Evolutionary conservation across 2,329 filamentous ascomycete species (phyloP).

Genomic region (Cladosporium cucumerinum): DNA sequence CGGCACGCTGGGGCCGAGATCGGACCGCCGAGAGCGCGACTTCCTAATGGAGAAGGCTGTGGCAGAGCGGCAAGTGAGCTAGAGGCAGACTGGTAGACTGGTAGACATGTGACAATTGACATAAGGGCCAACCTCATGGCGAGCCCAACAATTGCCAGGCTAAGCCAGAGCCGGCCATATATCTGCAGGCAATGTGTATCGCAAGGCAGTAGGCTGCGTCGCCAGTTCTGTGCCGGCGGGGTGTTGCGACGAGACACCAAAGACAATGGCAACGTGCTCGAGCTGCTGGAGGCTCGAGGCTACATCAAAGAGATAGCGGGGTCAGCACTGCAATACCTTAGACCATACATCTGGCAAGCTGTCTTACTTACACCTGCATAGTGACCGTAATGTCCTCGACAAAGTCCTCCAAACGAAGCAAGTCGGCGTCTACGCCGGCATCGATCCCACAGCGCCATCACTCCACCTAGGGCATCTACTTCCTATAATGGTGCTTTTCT

Average conservation of each 20-base stretch:
- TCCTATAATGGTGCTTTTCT: slow-evolving; percentile 79
- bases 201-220: neutral
- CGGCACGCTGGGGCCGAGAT: neutral
- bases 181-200: slow-evolving; percentile 1
- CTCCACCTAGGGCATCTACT: slow-evolving; percentile 78
- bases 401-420: slow-evolving; percentile 62
- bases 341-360: neutral
- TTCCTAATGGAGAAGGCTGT: neutral
- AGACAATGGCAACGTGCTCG: slow-evolving; percentile 41
- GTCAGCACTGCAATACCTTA: slow-evolving; percentile 45
- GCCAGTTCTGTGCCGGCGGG: neutral
- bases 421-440: slow-evolving; percentile 73
- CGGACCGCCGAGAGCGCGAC: neutral
- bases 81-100: neutral
- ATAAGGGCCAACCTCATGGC: neutral
- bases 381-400: slow-evolving; percentile 54
- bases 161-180: slow-evolving; percentile 1
- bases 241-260: neutral
- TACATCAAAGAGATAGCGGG: slow-evolving; percentile 72
- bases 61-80: neutral
- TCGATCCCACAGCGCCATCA: slow-evolving; percentile 77
- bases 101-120: slow-evolving; percentile 1
- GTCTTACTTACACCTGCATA: slow-evolving; percentile 20
- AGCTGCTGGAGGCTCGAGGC: slow-evolving; percentile 67
- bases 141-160: neutral